Percentiles rank a stretch among this genome's conserved stretches.
These are phyloP conservation scores for Gonapodya prolifera DNA, from an alignment of 192 early-diverging fungal species.

Conservation along the genomic window DNA sequence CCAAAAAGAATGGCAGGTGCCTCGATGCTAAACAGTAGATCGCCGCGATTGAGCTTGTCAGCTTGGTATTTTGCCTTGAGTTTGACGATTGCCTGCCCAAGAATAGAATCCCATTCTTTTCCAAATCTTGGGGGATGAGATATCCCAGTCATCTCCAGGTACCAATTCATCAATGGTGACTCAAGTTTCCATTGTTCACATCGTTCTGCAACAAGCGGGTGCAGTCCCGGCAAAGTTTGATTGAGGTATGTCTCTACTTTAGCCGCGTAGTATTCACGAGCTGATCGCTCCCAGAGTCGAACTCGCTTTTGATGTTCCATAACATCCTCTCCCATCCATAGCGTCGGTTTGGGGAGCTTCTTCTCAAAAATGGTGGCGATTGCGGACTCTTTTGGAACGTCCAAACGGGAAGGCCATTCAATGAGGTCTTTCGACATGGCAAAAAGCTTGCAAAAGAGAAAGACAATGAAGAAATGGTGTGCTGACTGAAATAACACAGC, in stretches of 20 bases:
- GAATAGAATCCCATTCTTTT: constrained; percentile 23
- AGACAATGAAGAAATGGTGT: too few species aligned
- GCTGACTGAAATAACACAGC: too few species aligned
- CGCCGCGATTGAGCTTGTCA: constrained; percentile 32
- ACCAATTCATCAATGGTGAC: constrained; percentile 26
- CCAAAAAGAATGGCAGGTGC: constrained; percentile 25
- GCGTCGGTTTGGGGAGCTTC: not conserved
- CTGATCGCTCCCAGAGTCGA: constrained; percentile 22
- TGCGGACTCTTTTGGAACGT: not conserved
- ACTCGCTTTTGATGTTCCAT: not conserved
- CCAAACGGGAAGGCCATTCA: not conserved
- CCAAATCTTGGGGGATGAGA: constrained; percentile 20
- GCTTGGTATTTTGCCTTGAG: constrained; percentile 28
- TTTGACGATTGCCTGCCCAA: constrained; percentile 23
- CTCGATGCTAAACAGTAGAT: constrained; percentile 25
- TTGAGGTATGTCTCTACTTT: constrained; percentile 10
- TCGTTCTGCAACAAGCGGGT: constrained; percentile 12
- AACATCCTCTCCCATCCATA: not conserved
- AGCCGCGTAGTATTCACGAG: constrained; percentile 20
- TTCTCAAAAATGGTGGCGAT: not conserved
- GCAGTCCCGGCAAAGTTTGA: not conserved
- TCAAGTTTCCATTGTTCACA: constrained; percentile 20
- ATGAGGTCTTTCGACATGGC: not conserved
- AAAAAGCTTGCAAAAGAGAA: not conserved
- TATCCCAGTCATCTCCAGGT: constrained; percentile 14